Evolutionary conservation across 106 monocot genomes (phyloP).

Genomic region (Platanthera zijinensis): DNA sequence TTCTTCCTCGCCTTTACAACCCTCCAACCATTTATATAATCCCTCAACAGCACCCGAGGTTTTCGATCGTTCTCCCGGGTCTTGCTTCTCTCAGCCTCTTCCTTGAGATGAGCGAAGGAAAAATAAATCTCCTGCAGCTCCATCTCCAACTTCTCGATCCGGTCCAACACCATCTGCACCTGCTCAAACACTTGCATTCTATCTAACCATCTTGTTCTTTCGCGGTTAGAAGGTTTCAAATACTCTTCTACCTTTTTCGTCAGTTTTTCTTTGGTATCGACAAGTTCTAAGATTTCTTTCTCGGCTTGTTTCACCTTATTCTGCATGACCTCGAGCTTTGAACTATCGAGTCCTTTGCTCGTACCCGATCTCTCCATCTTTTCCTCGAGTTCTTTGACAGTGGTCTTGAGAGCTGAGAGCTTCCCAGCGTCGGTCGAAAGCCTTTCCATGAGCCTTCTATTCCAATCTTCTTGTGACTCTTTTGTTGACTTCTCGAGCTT

Average conservation of each 20-base stretch:
- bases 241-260: slow-evolving; percentile 42
- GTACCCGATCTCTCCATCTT: slow-evolving; percentile 44
- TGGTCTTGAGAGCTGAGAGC: slow-evolving; percentile 35
- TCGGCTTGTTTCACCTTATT: slow-evolving; percentile 54
- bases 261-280: slow-evolving; percentile 37
- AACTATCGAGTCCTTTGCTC: slow-evolving; percentile 15
- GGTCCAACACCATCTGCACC: slow-evolving; percentile 46
- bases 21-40: slow-evolving; percentile 11
- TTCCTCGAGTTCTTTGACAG: slow-evolving; percentile 35
- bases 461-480: slow-evolving; percentile 47
- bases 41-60: slow-evolving; percentile 14
- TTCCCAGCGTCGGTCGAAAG: slow-evolving; percentile 52
- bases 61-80: not conserved
- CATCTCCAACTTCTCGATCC: slow-evolving; percentile 65
- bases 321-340: slow-evolving; percentile 33
- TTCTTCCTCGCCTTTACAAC: slow-evolving; percentile 8
- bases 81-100: slow-evolving; percentile 37
- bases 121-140: slow-evolving; percentile 71
- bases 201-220: slow-evolving; percentile 10
- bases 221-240: slow-evolving; percentile 3
- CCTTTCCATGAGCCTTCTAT: slow-evolving; percentile 30
- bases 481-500: slow-evolving; percentile 25
- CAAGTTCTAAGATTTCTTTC: slow-evolving; percentile 35
- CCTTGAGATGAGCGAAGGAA: slow-evolving; percentile 42
- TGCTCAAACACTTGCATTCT: slow-evolving; percentile 41